Evolutionary conservation across 1,284 basidiomycete species (phyloP), one percentile per base, ranked within the genome.

Genomic region (Golubevia pallescens): DNA sequence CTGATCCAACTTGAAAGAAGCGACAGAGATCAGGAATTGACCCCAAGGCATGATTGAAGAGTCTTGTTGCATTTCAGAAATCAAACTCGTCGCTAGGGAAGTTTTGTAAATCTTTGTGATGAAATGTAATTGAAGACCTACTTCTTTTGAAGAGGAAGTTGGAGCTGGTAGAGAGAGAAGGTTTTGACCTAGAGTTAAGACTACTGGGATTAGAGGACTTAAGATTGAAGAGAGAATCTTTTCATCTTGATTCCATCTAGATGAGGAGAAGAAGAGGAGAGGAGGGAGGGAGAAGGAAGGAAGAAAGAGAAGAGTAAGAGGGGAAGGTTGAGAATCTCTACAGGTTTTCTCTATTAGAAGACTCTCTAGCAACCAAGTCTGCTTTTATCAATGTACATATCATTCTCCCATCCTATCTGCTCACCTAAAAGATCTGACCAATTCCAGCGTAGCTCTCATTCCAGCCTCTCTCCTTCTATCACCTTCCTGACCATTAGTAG

Each of bases 51-150:
- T 73, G 60, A 85, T 85, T 56, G 73, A 77, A 51, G 78, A 73
- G 66, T 80, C 62, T 54, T 75, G 69, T 62, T 82, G 82, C 63
- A 80, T 80, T 60, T 81, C 78, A 62, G 69, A 64, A 23, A 78
- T 75, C 5, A 85, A 71, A 21, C 76, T 71, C 32, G 71, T 60
- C 38, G 74, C 67, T 68, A 85, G 80, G 59, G 71, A 75, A 38
- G 75, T 79, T 71, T 81, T 82, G 78, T 83, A 85, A 57, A 73
- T 60, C 66, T 85, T 85, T 70, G 78, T 65, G 20, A 81, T 74
- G 55, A 79, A 55, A 68, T 84, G 81, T 56, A 85, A 55, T 42
- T 83, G 73, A 70, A 75, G 71, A 58, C 82, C 82, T 19, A 75
- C 80, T 21, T 80, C 69, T 6, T 71, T 54, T 16, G 74, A 71